phyloP scores from a whole-genome alignment of 495 filamentous ascomycete genomes.

The Aspergillus olivimuriae region DNA sequence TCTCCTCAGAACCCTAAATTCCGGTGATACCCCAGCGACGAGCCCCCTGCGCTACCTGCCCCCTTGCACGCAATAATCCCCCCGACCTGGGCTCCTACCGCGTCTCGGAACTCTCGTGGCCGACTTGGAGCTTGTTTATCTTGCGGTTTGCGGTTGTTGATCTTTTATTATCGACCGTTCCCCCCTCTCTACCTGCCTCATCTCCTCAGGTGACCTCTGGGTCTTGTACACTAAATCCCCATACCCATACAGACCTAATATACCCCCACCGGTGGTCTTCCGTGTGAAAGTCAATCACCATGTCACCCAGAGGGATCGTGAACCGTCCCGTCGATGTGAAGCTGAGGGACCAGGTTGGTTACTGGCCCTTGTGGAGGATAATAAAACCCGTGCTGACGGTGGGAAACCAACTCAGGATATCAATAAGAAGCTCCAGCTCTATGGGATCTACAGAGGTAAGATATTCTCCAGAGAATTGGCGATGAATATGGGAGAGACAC shows the following conservation, averaged over 20 bases:
- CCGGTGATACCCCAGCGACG: conserved; percentile 33
- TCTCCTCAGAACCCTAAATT: conserved; percentile 13
- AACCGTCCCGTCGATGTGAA: conserved; percentile 62
- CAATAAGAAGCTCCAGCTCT: conserved; percentile 90
- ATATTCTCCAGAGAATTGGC: conserved; percentile 2
- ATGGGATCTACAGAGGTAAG: conserved; percentile 78
- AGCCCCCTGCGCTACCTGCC: conserved; percentile 4
- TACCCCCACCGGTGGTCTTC: neutral
- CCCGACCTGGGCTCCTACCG: conserved; percentile 7
- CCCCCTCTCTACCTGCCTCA: too few relatives aligned
- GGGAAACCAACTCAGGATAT: conserved; percentile 64
- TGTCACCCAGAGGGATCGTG: conserved; percentile 40
- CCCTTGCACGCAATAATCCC: conserved; percentile 17
- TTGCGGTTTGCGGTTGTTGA: conserved; percentile 9
- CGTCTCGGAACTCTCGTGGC: too few relatives aligned
- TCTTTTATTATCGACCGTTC: conserved; percentile 1
- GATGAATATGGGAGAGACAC: neutral
- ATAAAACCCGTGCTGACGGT: too few relatives aligned
- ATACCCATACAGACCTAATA: neutral
- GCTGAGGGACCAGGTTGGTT: conserved; percentile 45
- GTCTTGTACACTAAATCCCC: neutral
- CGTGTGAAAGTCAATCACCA: conserved; percentile 23
- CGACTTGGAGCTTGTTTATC: neutral
- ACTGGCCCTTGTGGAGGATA: too few relatives aligned
- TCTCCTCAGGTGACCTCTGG: conserved; percentile 4